A percentile compares a stretch with the other conserved stretches of the same genome.
These are phyloP conservation scores for Ophiostoma perfectum DNA, from an alignment of 2,329 filamentous ascomycete species.

Conservation along the genomic window DNA sequence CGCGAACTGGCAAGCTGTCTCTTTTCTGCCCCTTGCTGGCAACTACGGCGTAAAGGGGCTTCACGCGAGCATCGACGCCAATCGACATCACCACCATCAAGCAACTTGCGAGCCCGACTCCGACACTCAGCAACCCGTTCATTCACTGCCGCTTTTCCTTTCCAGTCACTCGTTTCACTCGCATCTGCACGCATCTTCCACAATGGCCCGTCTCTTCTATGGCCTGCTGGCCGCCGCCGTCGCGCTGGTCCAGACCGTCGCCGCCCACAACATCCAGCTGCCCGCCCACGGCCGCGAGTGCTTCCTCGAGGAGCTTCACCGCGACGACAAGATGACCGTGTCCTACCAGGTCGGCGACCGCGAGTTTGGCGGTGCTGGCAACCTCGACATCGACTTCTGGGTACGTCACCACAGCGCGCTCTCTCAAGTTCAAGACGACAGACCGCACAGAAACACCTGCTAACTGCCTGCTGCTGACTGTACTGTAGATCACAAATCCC, in stretches of 20 bases:
- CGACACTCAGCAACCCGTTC: not conserved
- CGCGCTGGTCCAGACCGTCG: conserved; percentile 55
- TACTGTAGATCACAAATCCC: conserved; percentile 68
- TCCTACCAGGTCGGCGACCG: conserved; percentile 97
- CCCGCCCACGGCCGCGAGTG: conserved; percentile 91
- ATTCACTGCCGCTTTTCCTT: not conserved
- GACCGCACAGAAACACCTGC: too few species aligned
- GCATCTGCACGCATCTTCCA: not conserved
- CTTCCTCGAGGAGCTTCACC: conserved; percentile 90
- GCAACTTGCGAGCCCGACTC: not conserved
- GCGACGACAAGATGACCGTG: conserved; percentile 96
- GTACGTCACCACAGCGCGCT: conserved; percentile 47
- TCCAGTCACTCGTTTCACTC: not conserved
- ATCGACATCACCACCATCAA: not conserved
- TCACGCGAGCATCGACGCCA: conserved; percentile 9
- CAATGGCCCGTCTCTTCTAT: conserved; percentile 26
- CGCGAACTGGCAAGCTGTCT: conserved; percentile 27
- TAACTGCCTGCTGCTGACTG: not conserved
- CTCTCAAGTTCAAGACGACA: not conserved
- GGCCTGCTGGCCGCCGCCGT: conserved; percentile 44
- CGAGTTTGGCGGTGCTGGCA: conserved; percentile 90
- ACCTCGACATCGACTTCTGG: conserved; percentile 97
- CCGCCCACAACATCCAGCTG: conserved; percentile 93
- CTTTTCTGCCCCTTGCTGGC: conserved; percentile 15
- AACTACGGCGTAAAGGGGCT: not conserved